Percentiles rank a stretch among this genome's conserved stretches.
Conservation (phyloP, 2,329 filamentous ascomycete genomes). For the Talaromyces sp. region DNA sequence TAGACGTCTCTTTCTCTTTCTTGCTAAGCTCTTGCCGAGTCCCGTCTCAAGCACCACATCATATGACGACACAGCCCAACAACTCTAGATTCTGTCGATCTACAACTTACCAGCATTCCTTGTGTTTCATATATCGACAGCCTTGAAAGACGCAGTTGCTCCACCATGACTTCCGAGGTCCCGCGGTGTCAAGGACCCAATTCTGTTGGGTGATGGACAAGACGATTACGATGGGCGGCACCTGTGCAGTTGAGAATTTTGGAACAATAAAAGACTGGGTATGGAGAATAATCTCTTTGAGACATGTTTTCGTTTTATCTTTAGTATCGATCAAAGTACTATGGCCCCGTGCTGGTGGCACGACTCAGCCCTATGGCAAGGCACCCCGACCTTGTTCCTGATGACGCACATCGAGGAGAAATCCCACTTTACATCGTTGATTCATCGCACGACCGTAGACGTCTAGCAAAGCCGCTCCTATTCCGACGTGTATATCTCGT, state of each 20-base stretch:
- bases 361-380: neutral
- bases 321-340: neutral
- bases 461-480: neutral
- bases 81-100: neutral
- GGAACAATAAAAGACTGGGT: neutral
- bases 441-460: neutral
- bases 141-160: neutral
- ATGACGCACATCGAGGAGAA: neutral
- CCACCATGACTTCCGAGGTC: neutral
- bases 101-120: neutral
- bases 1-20: neutral
- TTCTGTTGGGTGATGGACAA: neutral
- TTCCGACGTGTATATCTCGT: neutral
- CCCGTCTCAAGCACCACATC: neutral
- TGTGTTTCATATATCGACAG: neutral
- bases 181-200: neutral
- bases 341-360: neutral
- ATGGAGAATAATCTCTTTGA: neutral
- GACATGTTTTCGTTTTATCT: neutral
- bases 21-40: neutral
- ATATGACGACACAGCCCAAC: conserved; percentile 1
- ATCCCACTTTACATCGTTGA: neutral
- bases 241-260: neutral
- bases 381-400: neutral
- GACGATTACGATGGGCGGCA: neutral